Evolutionary conservation across 208 protist genomes (phyloP).

Genomic region (Lotmaria passim): DNA sequence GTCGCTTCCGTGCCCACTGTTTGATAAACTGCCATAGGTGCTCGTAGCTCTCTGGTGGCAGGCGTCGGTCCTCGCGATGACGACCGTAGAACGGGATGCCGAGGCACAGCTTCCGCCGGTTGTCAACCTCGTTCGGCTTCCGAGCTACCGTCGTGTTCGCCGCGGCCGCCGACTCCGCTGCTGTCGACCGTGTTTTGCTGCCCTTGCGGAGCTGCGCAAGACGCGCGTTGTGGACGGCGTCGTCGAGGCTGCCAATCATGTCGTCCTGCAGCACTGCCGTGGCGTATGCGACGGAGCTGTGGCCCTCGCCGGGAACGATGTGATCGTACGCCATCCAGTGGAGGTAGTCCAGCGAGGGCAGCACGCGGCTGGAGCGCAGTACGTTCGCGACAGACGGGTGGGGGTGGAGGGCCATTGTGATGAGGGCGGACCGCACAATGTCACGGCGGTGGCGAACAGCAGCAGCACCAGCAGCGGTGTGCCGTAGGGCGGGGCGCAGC

Average conservation of each 20-base stretch:
- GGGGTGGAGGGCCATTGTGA: constrained; percentile 58
- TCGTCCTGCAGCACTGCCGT: constrained; percentile 22
- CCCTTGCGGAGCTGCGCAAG: not conserved
- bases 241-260: constrained; percentile 24
- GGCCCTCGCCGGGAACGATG: constrained; percentile 14
- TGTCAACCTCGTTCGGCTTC: constrained; percentile 1
- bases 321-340: constrained; percentile 81
- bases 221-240: constrained; percentile 2
- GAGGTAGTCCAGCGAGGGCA: constrained; percentile 50
- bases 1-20: constrained; percentile 40
- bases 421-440: constrained; percentile 7
- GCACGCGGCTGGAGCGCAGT: constrained; percentile 32
- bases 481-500: constrained; percentile 29
- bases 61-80: constrained; percentile 30
- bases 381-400: constrained; percentile 30
- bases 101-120: constrained; percentile 55
- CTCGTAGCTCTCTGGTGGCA: constrained; percentile 49
- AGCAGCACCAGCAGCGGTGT: not conserved
- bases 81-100: constrained; percentile 73
- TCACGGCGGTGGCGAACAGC: constrained; percentile 1
- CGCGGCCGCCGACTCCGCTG: not conserved
- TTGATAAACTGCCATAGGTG: constrained; percentile 42
- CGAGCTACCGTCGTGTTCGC: not conserved
- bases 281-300: constrained; percentile 50
- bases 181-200: not conserved